phyloP scores from a whole-genome alignment of 345 rosid species.

The Salix suchowensis region DNA sequence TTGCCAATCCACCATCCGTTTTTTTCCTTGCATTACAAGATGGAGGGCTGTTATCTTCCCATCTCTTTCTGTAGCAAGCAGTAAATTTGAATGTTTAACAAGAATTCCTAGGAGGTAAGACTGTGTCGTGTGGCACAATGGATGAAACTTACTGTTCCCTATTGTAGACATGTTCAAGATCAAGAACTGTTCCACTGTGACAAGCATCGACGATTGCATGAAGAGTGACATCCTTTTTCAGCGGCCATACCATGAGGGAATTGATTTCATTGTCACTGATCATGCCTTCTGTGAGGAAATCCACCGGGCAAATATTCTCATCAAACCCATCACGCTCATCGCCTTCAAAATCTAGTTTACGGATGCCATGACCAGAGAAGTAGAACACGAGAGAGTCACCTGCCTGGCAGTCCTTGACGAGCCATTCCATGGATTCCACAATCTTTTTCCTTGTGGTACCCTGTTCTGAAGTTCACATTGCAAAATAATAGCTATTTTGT shows the following conservation, averaged over 20 bases:
- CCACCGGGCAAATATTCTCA: constrained; percentile 52
- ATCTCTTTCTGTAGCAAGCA: constrained; percentile 17
- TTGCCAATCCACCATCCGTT: constrained; percentile 27
- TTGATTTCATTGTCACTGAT: constrained; percentile 46
- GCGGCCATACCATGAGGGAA: constrained; percentile 41
- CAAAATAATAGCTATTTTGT: too few species aligned
- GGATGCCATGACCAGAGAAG: constrained; percentile 59
- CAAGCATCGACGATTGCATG: constrained; percentile 69
- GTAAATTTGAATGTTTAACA: background rate
- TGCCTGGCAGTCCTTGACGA: constrained; percentile 32
- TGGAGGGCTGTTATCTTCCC: constrained; percentile 32
- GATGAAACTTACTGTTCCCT: constrained; percentile 20
- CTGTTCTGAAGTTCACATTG: constrained; percentile 27
- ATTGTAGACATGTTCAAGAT: constrained; percentile 41
- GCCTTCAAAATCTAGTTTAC: constrained; percentile 29
- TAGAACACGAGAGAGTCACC: constrained; percentile 54
- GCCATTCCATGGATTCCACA: constrained; percentile 39
- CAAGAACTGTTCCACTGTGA: constrained; percentile 68
- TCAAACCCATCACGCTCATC: constrained; percentile 63
- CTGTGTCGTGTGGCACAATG: too few species aligned
- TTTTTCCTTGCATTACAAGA: constrained; percentile 14
- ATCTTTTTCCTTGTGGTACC: constrained; percentile 47
- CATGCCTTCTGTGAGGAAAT: constrained; percentile 44
- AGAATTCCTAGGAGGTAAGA: too few species aligned
- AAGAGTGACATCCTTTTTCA: constrained; percentile 42